Conservation (phyloP, 208 protist genomes). For the Acanthamoeba lenticulata region DNA sequence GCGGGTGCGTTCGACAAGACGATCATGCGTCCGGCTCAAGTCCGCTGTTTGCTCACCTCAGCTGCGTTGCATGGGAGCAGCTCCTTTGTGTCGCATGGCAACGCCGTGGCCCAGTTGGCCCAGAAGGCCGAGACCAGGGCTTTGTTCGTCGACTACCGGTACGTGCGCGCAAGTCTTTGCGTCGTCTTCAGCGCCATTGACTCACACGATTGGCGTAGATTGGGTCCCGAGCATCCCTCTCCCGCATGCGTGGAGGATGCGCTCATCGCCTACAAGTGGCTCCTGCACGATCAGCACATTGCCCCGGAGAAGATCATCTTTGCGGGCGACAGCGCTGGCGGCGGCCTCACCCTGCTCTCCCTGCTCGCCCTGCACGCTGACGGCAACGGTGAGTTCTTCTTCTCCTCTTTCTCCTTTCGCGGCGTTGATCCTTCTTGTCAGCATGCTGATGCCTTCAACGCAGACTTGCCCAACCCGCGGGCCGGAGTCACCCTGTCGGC, state of each 20-base stretch:
- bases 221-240: neutral
- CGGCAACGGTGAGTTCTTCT: neutral
- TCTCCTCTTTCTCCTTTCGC: no score
- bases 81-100: neutral
- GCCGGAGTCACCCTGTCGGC: neutral
- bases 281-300: neutral
- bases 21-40: no score
- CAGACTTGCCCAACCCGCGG: neutral
- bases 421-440: no score
- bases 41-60: no score
- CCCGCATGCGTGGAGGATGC: neutral
- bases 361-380: neutral
- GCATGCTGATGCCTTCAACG: no score
- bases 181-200: no score
- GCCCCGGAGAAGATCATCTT: neutral
- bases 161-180: neutral
- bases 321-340: constrained; percentile 38
- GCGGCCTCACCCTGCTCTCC: neutral
- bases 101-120: neutral
- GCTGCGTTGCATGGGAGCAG: neutral
- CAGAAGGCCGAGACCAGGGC: neutral
- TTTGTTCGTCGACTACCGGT: constrained; percentile 2
- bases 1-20: no score
- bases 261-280: neutral
- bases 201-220: neutral